These are phyloP conservation scores for Fragilariopsis cylindrus DNA, from an alignment of 108 stramenopile species.

Conservation along the genomic window DNA sequence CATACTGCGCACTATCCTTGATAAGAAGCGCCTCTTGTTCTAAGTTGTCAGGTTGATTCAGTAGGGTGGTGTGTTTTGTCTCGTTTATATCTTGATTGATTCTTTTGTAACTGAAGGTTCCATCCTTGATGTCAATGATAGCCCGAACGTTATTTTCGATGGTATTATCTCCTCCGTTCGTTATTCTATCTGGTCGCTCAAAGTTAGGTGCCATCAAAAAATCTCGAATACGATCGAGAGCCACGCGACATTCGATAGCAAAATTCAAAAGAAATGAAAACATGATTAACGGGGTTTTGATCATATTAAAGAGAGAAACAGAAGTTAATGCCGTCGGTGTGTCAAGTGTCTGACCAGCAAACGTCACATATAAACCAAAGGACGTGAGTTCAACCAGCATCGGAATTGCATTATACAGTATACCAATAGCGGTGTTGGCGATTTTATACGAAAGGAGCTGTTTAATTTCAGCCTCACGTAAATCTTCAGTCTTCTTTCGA, in stretches of 20 bases:
- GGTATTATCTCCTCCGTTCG: constrained; percentile 1
- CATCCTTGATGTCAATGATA: constrained; percentile 33
- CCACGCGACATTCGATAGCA: constrained; percentile 87
- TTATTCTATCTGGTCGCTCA: constrained; percentile 38
- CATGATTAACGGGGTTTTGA: constrained; percentile 96
- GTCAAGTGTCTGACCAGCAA: constrained; percentile 63
- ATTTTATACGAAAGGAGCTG: constrained; percentile 55
- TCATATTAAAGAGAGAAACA: constrained; percentile 89
- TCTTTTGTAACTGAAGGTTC: constrained; percentile 34
- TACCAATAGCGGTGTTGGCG: constrained; percentile 20
- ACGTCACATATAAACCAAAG: constrained; percentile 71
- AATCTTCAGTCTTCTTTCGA: constrained; percentile 41
- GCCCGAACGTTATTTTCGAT: constrained; percentile 7
- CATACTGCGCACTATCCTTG: constrained; percentile 43
- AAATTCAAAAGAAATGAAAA: constrained; percentile 70
- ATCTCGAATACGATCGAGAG: constrained; percentile 70
- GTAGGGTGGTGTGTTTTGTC: constrained; percentile 23
- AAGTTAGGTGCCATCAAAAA: constrained; percentile 72
- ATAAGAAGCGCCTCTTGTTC: constrained; percentile 54
- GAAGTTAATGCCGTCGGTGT: constrained; percentile 74
- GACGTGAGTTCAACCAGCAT: constrained; percentile 78
- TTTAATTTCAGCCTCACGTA: constrained; percentile 59
- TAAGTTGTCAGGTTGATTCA: constrained; percentile 52
- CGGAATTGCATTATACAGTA: constrained; percentile 60
- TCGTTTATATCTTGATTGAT: constrained; percentile 13